Conservation (phyloP, 495 filamentous ascomycete genomes). For the Aspergillus nidulans region DNA sequence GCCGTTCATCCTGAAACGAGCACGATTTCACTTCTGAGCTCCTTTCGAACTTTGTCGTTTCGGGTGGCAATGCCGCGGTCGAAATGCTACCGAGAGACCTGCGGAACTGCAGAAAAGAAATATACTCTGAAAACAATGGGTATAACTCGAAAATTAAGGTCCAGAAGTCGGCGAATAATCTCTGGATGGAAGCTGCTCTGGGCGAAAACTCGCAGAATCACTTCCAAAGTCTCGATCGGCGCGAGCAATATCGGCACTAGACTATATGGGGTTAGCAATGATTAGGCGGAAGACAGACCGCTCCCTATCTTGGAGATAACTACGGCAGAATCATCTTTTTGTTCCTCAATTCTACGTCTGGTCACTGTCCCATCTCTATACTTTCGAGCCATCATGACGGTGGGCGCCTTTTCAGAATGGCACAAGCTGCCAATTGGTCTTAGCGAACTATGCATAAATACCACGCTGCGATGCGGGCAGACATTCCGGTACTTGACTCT, state of each 20-base stretch:
- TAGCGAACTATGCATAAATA: slow-evolving; percentile 83
- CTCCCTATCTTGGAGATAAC: slow-evolving; percentile 10
- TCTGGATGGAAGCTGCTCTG: slow-evolving; percentile 13
- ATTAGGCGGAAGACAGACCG: slow-evolving; percentile 21
- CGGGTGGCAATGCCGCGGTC: neutral
- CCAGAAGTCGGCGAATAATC: slow-evolving; percentile 4
- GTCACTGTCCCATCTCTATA: neutral
- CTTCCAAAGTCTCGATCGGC: slow-evolving; percentile 16
- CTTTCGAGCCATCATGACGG: slow-evolving; percentile 21
- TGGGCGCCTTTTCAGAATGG: slow-evolving; percentile 58
- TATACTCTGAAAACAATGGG: neutral
- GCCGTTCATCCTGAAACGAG: slow-evolving; percentile 72
- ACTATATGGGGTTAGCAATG: slow-evolving; percentile 14
- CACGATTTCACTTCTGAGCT: slow-evolving; percentile 8
- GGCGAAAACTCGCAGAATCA: slow-evolving; percentile 20
- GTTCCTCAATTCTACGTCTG: neutral
- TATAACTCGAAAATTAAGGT: neutral
- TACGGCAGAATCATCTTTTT: slow-evolving; percentile 23
- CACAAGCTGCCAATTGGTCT: slow-evolving; percentile 74
- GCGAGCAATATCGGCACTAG: slow-evolving; percentile 12
- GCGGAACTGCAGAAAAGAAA: no score
- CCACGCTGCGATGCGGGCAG: slow-evolving; percentile 85
- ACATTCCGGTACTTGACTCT: slow-evolving; percentile 61
- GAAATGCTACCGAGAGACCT: neutral
- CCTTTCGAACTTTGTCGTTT: slow-evolving; percentile 2